Evolutionary conservation across 2,329 filamentous ascomycete species (phyloP), one percentile per base, ranked within the genome.

Genomic region (Ascocoryne sarcoides): DNA sequence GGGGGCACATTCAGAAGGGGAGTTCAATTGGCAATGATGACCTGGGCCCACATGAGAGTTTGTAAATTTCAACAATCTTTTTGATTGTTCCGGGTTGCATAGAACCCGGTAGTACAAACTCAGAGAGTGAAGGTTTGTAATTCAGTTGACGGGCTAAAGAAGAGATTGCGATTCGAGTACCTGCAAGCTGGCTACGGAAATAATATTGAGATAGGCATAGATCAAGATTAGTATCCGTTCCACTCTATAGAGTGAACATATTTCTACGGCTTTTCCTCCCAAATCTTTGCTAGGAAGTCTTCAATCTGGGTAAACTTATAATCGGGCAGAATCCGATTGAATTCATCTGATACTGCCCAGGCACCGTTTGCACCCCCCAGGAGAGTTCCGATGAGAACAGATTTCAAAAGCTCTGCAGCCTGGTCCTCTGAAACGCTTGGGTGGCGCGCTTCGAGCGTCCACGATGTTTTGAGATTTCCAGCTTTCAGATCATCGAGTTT

Each of bases 401-500:
- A 47, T 48, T 59, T 64, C 8, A 62, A 53, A 17, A 65, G 56
- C 2, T 39, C 48, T 20, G 57, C 53, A 1, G 21, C 37, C 12
- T 52, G 43, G 0, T 68, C 64, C 1, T 52, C 49, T 1, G 60
- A 49, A 20, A 71, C 16, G 7, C 47, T 50, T 12, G 54, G 58
- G 40, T 63, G 63, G 1, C 30, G 44, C 10, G 59, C 49, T 47
- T 46, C 15, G 19, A 67, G 52, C 15, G 55, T 42, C 70, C 70
- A 73, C 3, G 61, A 62, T 0, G 63, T 56, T 10, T 61, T 60
- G 2, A 67, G 47, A 10, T 43, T 41, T 5, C 69, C 70, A 3
- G 56, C 62, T 48, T 66, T 55, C 4, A 77, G 63, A 49, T 77
- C 71, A 36, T 65, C 60, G 1, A 62, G 38, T 26, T 60, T 62